Evolutionary conservation across 495 filamentous ascomycete genomes (phyloP).

Genomic region (Margaritispora aquatica): DNA sequence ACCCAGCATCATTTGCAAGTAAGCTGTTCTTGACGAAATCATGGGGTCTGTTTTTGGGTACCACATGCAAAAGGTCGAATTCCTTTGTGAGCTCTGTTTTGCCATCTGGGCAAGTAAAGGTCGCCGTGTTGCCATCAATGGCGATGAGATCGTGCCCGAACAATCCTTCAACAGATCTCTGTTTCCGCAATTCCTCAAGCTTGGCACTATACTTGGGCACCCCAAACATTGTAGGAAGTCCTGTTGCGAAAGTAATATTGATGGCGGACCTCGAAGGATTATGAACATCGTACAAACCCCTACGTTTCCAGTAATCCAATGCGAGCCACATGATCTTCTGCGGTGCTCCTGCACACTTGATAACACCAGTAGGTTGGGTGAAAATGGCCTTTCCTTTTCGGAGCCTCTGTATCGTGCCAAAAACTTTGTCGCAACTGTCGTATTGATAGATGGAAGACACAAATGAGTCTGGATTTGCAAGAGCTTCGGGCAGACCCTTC

Average conservation of each 20-base stretch:
- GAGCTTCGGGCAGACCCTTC: slow-evolving; percentile 54
- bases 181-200: slow-evolving; percentile 53
- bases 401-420: slow-evolving; percentile 46
- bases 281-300: slow-evolving; percentile 48
- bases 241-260: slow-evolving; percentile 59
- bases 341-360: slow-evolving; percentile 66
- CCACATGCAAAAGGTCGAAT: slow-evolving; percentile 56
- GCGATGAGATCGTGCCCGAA: slow-evolving; percentile 62
- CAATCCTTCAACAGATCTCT: slow-evolving; percentile 58
- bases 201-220: slow-evolving; percentile 61
- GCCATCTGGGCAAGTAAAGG: slow-evolving; percentile 42
- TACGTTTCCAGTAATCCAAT: slow-evolving; percentile 55
- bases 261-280: slow-evolving; percentile 40
- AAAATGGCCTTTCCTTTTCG: slow-evolving; percentile 57
- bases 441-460: slow-evolving; percentile 64
- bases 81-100: slow-evolving; percentile 39
- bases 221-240: slow-evolving; percentile 57
- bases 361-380: slow-evolving; percentile 58
- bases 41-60: slow-evolving; percentile 57
- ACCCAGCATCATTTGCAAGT: slow-evolving; percentile 54
- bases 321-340: slow-evolving; percentile 71
- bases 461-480: slow-evolving; percentile 44
- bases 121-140: slow-evolving; percentile 50
- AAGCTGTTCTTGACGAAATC: slow-evolving; percentile 51
- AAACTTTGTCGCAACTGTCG: slow-evolving; percentile 53